Evolutionary conservation across 805 yeast genomes (phyloP), one percentile per base, ranked within the genome.

Genomic region (Yarrowia deformans): DNA sequence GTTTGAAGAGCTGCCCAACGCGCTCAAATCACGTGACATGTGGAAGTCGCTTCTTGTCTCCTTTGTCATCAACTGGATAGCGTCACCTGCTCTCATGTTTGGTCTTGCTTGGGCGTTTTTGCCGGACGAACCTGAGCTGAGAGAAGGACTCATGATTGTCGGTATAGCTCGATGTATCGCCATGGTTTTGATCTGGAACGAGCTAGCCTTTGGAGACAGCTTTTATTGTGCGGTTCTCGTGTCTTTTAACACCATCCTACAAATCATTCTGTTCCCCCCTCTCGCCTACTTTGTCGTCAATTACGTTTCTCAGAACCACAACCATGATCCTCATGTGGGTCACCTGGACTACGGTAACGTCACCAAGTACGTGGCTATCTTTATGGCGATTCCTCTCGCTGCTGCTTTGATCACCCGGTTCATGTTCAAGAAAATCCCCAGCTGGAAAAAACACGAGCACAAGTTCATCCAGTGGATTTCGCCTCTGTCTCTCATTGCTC

Each of bases 101-200:
- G 88, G 83, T 0, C 77, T 86, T 18, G 83, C 87, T 0, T 86
- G 89, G 89, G 72, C 82, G 50, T 79, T 81, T 0, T 72, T 86
- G 60, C 83, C 83, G 68, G 83, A 85, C 69, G 73, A 80, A 61
- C 77, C 77, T 8, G 89, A 84, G 69, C 84, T 83, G 69, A 77
- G 89, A 50, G 78, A 76, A 50, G 89, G 89, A 1, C 79, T 86
- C 18, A 84, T 86, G 39, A 81, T 86, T 84, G 84, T 86, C 56
- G 89, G 89, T 0, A 69, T 84, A 43, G 89, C 88, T 8, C 76
- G 89, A 70, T 86, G 89, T 73, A 85, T 86, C 71, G 89, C 89
- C 29, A 86, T 86, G 89, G 89, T 85, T 0, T 75, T 86, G 64
- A 74, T 86, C 35, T 86, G 89, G 89, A 86, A 83, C 73, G 81